These are phyloP conservation scores for Mucor velutinosus DNA, from an alignment of 371 early-diverging fungal genomes.

Conservation along the genomic window DNA sequence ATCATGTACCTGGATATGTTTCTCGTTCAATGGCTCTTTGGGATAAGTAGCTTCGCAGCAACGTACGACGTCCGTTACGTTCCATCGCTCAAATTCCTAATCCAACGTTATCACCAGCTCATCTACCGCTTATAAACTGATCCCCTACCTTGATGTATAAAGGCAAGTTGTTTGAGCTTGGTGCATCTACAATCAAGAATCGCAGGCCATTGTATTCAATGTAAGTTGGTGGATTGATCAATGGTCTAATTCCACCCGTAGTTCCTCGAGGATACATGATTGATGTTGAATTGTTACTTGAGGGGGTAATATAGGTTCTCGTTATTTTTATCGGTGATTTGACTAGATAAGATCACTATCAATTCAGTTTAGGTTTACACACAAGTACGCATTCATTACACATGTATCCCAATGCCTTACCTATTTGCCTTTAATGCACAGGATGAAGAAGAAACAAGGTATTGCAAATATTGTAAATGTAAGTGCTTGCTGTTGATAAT, in stretches of 20 bases:
- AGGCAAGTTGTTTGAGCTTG: conserved; percentile 52
- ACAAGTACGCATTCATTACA: neutral
- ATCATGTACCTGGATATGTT: conserved; percentile 81
- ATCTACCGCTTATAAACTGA: neutral
- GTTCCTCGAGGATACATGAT: conserved; percentile 28
- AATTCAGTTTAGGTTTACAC: neutral
- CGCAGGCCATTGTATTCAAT: conserved; percentile 49
- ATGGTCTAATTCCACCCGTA: conserved; percentile 22
- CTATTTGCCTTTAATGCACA: neutral
- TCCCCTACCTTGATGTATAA: conserved; percentile 43
- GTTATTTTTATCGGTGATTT: conserved; percentile 13
- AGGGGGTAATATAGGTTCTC: neutral
- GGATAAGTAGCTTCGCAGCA: conserved; percentile 93
- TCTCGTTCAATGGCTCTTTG: conserved; percentile 59
- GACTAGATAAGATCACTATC: conserved; percentile 4
- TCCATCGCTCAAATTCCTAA: conserved; percentile 53
- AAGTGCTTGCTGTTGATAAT: neutral
- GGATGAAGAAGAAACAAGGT: neutral
- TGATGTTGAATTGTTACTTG: neutral
- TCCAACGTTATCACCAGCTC: neutral
- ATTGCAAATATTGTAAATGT: neutral
- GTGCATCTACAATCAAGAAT: conserved; percentile 57
- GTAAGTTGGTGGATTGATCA: conserved; percentile 55
- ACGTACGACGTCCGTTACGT: conserved; percentile 87
- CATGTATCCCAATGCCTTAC: neutral